Evolutionary conservation across 2,329 filamentous ascomycete species (phyloP), one percentile per base, ranked within the genome.

Genomic region (Pseudogymnoascus sp.): DNA sequence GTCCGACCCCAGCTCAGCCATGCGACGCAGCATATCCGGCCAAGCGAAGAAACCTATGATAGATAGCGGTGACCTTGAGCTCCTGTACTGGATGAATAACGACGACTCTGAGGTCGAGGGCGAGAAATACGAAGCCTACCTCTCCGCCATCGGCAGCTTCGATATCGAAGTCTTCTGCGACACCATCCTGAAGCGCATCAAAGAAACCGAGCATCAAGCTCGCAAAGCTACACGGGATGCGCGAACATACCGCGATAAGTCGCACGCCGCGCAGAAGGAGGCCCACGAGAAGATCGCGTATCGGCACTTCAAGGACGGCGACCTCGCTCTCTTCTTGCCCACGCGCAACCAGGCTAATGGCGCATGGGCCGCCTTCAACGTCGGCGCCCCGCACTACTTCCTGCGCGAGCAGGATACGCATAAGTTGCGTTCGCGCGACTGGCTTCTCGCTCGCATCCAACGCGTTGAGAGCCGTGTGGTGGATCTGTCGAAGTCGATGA

Each of bases 351-450:
- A 98, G 76, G 90, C 90, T 38, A 95, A 92, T 4, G 89, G 93
- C 14, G 93, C 95, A 0, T 99, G 95, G 95, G 95, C 95, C 4
- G 95, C 95, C 0, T 99, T 99, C 82, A 99, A 99, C 71, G 90
- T 99, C 33, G 93, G 93, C 1, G 96, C 93, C 65, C 95, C 95
- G 7, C 95, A 99, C 74, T 98, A 95, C 78, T 99, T 99, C 78
- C 82, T 99, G 2, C 89, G 92, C 37, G 95, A 99, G 75, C 90
- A 96, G 73, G 93, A 98, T 70, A 83, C 83, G 1, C 96, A 99
- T 75, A 88, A 91, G 65, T 80, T 99, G 5, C 86, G 88, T 31
- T 88, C 87, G 59, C 85, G 93, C 37, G 95, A 99, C 73, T 99
- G 95, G 92, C 85, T 99, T n/a, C 88, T 99, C 6, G 95, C 95